A percentile compares a stretch with the other conserved stretches of the same genome.
These are phyloP conservation scores for Pisolithus sp. DNA, from an alignment of 768 basidiomycete genomes.

Conservation along the genomic window DNA sequence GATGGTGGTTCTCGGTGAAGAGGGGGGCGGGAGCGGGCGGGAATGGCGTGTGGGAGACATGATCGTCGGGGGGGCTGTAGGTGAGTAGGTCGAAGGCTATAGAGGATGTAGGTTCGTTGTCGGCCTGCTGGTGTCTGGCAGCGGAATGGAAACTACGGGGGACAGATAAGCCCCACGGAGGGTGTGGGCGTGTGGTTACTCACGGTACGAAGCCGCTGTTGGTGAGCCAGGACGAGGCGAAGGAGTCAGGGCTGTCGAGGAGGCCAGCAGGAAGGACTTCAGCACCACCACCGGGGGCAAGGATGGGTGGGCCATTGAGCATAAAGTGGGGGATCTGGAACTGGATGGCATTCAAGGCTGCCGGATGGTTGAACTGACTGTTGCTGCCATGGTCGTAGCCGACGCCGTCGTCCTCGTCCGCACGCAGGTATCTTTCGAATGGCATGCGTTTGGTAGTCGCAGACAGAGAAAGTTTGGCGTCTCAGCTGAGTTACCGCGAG, in stretches of 20 bases:
- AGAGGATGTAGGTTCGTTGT: no score
- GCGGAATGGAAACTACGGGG: constrained; percentile 18
- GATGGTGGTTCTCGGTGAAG: background rate
- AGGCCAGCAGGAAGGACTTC: constrained; percentile 57
- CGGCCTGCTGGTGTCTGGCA: constrained; percentile 9
- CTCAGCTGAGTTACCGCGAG: no score
- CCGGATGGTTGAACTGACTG: constrained; percentile 10
- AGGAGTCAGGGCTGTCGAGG: constrained; percentile 18
- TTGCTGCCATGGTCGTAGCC: constrained; percentile 4
- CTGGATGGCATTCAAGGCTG: constrained; percentile 27
- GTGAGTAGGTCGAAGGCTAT: no score
- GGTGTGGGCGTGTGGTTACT: constrained; percentile 1
- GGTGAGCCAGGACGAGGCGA: constrained; percentile 44
- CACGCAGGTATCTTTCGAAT: constrained; percentile 35
- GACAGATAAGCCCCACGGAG: constrained; percentile 8
- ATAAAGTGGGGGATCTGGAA: constrained; percentile 68
- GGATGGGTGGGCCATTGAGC: constrained; percentile 47
- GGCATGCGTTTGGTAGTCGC: constrained; percentile 27
- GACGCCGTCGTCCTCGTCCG: constrained; percentile 13
- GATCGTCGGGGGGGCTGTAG: no score
- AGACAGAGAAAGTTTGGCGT: background rate
- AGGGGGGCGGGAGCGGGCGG: no score
- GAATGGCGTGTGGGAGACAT: no score
- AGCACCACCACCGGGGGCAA: constrained; percentile 68
- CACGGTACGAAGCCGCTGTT: constrained; percentile 38